phyloP scores from a whole-genome alignment of 2,329 filamentous ascomycete species.

The Penicillium capsulatum region DNA sequence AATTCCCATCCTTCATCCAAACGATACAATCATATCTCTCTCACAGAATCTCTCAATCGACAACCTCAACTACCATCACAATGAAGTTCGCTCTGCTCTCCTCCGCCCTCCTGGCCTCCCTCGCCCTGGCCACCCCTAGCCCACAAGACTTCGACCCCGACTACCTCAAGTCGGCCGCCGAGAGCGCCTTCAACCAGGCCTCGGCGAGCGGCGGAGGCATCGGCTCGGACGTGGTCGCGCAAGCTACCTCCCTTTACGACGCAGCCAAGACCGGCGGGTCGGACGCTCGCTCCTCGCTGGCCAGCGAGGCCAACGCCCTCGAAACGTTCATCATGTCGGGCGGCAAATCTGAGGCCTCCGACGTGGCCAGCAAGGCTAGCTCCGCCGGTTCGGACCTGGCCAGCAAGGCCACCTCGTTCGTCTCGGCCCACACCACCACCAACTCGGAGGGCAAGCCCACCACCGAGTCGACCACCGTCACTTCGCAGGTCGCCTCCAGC shows the following conservation, averaged over 20 bases:
- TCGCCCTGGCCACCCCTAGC: conserved; percentile 19
- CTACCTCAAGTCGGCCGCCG: conserved; percentile 18
- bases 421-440: conserved; percentile 18
- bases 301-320: conserved; percentile 14
- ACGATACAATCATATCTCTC: too few species aligned
- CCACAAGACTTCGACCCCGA: conserved; percentile 9
- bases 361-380: conserved; percentile 9
- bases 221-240: conserved; percentile 13
- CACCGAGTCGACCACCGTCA: conserved; percentile 15
- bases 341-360: conserved; percentile 4
- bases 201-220: conserved; percentile 7
- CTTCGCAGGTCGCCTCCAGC: conserved; percentile 7
- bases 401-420: conserved; percentile 11
- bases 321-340: conserved; percentile 8
- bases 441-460: conserved; percentile 19
- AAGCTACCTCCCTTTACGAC: conserved; percentile 17
- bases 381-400: conserved; percentile 9
- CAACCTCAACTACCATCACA: conserved; percentile 12
- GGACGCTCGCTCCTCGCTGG: conserved; percentile 15
- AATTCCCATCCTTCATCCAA: too few species aligned
- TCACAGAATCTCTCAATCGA: too few species aligned
- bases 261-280: conserved; percentile 15
- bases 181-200: conserved; percentile 8
- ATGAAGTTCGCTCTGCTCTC: conserved; percentile 29
- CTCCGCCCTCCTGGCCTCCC: conserved; percentile 23